Conservation (phyloP, 768 basidiomycete species). For the Boletus speciosus region DNA sequence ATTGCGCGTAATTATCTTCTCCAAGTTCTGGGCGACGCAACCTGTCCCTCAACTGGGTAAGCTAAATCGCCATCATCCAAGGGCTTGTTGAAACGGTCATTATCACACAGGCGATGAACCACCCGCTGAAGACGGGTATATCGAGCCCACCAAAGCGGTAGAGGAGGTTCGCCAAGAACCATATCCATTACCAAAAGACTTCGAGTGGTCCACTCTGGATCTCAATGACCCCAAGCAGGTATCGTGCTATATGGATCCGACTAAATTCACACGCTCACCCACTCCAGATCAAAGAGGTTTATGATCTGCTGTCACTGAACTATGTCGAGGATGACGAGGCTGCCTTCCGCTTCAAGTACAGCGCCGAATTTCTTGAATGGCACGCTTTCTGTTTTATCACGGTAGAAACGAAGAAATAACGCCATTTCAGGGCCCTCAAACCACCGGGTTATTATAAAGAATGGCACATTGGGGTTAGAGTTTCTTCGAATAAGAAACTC, state of each 20-base stretch:
- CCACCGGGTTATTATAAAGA: conserved; percentile 91
- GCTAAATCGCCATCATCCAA: conserved; percentile 1
- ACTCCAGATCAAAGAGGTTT: conserved; percentile 80
- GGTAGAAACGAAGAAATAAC: not conserved
- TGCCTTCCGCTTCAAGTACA: conserved; percentile 95
- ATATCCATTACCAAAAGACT: conserved; percentile 85
- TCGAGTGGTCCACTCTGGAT: conserved; percentile 86
- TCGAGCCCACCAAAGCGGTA: conserved; percentile 74
- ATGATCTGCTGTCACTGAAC: conserved; percentile 85
- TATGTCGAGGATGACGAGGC: conserved; percentile 98
- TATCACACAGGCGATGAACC: conserved; percentile 52
- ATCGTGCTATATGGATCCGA: not conserved
- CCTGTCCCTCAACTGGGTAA: conserved; percentile 88
- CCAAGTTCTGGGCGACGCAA: conserved; percentile 95
- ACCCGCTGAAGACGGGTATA: conserved; percentile 76
- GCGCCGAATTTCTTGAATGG: conserved; percentile 92
- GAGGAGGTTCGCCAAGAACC: conserved; percentile 86
- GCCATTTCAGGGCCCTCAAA: conserved; percentile 72
- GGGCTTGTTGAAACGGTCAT: not conserved
- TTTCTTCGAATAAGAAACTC: conserved; percentile 84
- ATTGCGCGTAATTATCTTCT: conserved; percentile 6
- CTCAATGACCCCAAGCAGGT: conserved; percentile 76
- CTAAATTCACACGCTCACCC: not conserved
- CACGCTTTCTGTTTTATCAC: conserved; percentile 28
- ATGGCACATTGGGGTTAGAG: conserved; percentile 96